Evolutionary conservation across 2,329 filamentous ascomycete genomes (phyloP).

Genomic region (Talaromyces funiculosus): DNA sequence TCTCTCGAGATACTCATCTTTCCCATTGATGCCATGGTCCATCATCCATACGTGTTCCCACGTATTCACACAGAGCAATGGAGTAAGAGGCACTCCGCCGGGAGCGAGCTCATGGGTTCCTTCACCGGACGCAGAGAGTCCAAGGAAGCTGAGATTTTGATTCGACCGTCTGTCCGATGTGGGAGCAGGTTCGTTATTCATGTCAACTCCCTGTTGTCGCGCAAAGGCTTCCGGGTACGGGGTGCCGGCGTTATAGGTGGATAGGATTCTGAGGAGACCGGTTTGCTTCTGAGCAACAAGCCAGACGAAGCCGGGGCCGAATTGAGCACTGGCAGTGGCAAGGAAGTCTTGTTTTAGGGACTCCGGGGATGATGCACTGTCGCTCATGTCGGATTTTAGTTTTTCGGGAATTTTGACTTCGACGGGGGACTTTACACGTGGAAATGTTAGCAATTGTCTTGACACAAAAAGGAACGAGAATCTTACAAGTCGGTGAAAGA

Average conservation of each 20-base stretch:
- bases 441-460: background rate
- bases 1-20: conserved; percentile 65
- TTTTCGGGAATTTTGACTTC: conserved; percentile 49
- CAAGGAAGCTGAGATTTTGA: conserved; percentile 22
- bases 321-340: conserved; percentile 79
- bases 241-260: conserved; percentile 86
- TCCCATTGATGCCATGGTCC: conserved; percentile 73
- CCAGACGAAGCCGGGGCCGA: conserved; percentile 96
- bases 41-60: conserved; percentile 93
- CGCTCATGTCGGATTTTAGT: conserved; percentile 57
- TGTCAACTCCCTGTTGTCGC: conserved; percentile 55
- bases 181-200: conserved; percentile 37
- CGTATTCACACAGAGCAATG: conserved; percentile 85
- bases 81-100: conserved; percentile 53
- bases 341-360: conserved; percentile 76
- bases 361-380: conserved; percentile 74
- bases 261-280: conserved; percentile 60
- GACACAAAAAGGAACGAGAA: background rate
- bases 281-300: conserved; percentile 60
- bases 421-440: conserved; percentile 31
- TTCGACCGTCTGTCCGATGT: conserved; percentile 9
- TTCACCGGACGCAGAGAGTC: background rate
- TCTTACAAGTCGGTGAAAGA: conserved; percentile 44
- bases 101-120: conserved; percentile 33
- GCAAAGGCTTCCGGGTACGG: conserved; percentile 82